Conservation (phyloP, 2,329 filamentous ascomycete genomes). For the Ophiosphaerella narmari region DNA sequence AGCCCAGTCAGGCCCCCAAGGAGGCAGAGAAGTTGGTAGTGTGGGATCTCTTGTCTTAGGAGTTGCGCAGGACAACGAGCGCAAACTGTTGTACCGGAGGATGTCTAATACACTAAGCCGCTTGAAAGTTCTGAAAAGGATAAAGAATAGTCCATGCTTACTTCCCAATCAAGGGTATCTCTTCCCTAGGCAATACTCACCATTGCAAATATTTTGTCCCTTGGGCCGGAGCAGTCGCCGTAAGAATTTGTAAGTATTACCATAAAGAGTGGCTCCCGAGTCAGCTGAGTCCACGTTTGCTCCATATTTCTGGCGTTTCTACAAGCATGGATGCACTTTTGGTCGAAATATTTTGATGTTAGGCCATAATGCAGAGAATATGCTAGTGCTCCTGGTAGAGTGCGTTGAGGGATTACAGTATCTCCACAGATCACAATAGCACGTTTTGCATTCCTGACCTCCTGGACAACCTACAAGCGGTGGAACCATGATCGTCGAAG, state of each 20-base stretch:
- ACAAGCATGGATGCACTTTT: background rate
- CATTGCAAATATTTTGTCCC: background rate
- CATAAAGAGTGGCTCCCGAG: background rate
- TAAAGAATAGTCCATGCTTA: background rate
- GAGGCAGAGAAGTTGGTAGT: background rate
- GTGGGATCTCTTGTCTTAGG: background rate
- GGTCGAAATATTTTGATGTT: background rate
- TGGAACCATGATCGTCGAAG: background rate
- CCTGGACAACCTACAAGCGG: conserved; percentile 1
- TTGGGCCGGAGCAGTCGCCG: background rate
- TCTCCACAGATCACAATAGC: conserved; percentile 1
- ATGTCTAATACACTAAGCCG: background rate
- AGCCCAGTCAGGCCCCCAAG: background rate
- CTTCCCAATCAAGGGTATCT: background rate
- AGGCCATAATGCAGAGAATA: background rate
- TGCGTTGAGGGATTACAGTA: background rate
- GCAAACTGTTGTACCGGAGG: background rate
- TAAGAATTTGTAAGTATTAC: background rate
- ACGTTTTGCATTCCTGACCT: background rate
- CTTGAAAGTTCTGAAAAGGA: background rate
- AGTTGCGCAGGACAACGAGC: background rate
- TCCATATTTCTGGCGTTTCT: background rate
- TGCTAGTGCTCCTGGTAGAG: background rate
- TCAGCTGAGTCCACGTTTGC: background rate
- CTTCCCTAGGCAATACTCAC: background rate